A percentile compares a stretch with the other conserved stretches of the same genome.
These are phyloP conservation scores for Desmodesmus armatus DNA, from an alignment of 139 green algal species.

Conservation along the genomic window DNA sequence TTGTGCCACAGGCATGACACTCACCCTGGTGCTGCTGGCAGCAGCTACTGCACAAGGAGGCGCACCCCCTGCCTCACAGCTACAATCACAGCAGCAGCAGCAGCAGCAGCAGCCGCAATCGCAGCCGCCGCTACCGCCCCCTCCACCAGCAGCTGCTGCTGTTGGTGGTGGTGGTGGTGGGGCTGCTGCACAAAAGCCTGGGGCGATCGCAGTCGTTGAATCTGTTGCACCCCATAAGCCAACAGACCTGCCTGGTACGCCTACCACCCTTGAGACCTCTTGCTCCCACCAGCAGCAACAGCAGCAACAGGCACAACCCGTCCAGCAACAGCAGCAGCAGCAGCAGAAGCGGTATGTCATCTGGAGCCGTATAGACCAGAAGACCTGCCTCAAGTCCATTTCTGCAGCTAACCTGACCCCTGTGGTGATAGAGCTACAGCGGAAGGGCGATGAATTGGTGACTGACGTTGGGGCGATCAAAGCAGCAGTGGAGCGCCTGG, in stretches of 20 bases:
- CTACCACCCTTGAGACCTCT: no score
- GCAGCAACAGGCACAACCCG: neutral
- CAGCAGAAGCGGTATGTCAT: conserved; percentile 76
- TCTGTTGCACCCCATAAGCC: no score
- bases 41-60: conserved; percentile 13
- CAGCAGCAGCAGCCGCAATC: no score
- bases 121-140: no score
- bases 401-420: conserved; percentile 70
- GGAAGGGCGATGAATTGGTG: conserved; percentile 78
- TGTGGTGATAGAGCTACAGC: conserved; percentile 74
- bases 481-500: conserved; percentile 42
- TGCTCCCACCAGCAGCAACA: neutral
- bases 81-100: conserved; percentile 5
- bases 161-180: no score
- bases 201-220: no score
- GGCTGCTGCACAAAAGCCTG: no score
- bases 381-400: conserved; percentile 97
- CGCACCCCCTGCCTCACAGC: neutral
- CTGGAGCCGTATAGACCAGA: conserved; percentile 98
- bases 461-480: conserved; percentile 81
- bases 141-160: neutral
- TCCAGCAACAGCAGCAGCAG: conserved; percentile 12
- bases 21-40: conserved; percentile 76
- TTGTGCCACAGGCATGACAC: conserved; percentile 28
- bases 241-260: no score